These are phyloP conservation scores for Dothideomycetidae sp. DNA, from an alignment of 2,329 filamentous ascomycete species.

Conservation along the genomic window DNA sequence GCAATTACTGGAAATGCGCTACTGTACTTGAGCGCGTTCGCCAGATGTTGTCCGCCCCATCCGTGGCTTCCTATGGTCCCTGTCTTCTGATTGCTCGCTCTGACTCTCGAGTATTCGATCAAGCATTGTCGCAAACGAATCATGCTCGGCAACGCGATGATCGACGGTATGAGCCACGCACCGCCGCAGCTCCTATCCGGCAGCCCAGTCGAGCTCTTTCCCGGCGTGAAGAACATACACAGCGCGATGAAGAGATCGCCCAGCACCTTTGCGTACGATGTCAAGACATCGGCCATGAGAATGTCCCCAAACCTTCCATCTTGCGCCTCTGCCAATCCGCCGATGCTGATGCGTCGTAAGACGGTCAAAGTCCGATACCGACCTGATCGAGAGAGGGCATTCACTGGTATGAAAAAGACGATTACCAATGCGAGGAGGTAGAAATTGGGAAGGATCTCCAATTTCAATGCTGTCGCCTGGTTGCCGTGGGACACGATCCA, in stretches of 20 bases:
- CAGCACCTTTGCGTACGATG: conserved; percentile 84
- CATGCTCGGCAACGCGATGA: conserved; percentile 67
- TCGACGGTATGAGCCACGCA: conserved; percentile 61
- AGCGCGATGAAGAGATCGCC: conserved; percentile 77
- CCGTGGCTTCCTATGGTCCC: conserved; percentile 34
- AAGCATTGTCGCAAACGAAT: conserved; percentile 87
- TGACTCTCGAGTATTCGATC: conserved; percentile 68
- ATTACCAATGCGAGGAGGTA: conserved; percentile 61
- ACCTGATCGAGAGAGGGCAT: conserved; percentile 53
- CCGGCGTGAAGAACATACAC: conserved; percentile 75
- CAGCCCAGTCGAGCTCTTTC: conserved; percentile 59
- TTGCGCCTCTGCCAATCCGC: conserved; percentile 70
- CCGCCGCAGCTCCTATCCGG: conserved; percentile 76
- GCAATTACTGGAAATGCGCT: conserved; percentile 85
- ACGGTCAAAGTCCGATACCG: conserved; percentile 62
- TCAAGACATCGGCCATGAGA: conserved; percentile 82
- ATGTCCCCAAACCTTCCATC: conserved; percentile 94
- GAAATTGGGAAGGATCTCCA: conserved; percentile 74
- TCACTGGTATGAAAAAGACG: conserved; percentile 55
- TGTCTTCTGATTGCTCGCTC: conserved; percentile 38
- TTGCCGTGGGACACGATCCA: conserved; percentile 66
- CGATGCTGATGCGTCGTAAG: conserved; percentile 64
- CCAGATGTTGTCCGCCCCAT: conserved; percentile 75
- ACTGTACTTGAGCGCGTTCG: conserved; percentile 91
- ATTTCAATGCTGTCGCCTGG: conserved; percentile 53